These are phyloP conservation scores for Apophysomyces elegans DNA, from an alignment of 371 early-diverging fungal species.

Conservation along the genomic window DNA sequence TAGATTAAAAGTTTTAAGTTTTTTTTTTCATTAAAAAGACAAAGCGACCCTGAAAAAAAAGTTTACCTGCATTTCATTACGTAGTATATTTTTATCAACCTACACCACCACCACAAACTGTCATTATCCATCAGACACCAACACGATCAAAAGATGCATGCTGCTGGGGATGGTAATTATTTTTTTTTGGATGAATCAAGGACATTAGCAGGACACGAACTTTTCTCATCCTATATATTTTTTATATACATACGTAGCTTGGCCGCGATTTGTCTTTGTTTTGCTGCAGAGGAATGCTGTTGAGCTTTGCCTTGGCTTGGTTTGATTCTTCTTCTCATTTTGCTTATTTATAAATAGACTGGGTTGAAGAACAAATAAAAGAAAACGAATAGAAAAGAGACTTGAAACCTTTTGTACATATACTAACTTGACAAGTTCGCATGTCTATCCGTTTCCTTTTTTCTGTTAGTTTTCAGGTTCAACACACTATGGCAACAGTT, in stretches of 20 bases:
- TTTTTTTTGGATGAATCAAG: neutral
- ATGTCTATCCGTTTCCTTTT: neutral
- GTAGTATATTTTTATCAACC: constrained; percentile 36
- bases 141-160: constrained; percentile 47
- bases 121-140: constrained; percentile 41
- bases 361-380: neutral
- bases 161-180: constrained; percentile 50
- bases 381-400: neutral
- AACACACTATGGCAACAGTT: no score
- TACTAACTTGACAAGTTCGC: neutral
- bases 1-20: no score
- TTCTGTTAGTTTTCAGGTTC: no score
- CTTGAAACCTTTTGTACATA: neutral
- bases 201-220: neutral
- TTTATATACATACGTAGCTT: constrained; percentile 16
- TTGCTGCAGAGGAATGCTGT: constrained; percentile 30
- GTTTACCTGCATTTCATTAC: neutral
- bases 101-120: constrained; percentile 47
- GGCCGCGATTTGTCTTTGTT: constrained; percentile 35
- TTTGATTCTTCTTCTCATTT: constrained; percentile 2
- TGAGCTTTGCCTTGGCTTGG: neutral
- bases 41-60: neutral
- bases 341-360: neutral
- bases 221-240: constrained; percentile 1
- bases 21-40: neutral